Conservation (phyloP, 2,329 filamentous ascomycete species). For the Cercospora sp. region DNA sequence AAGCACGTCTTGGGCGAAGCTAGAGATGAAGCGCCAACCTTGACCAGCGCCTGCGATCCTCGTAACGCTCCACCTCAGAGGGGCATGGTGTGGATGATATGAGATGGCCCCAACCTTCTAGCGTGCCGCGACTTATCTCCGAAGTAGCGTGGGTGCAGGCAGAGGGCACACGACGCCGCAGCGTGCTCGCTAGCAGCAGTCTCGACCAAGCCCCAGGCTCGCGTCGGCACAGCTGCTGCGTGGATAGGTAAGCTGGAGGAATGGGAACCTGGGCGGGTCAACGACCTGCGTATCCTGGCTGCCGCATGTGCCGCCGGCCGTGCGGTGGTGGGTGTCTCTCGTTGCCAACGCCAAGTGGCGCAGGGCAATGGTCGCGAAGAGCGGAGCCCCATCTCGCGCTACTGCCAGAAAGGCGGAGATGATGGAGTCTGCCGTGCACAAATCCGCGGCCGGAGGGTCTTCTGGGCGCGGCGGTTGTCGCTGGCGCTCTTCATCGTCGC, state of each 20-base stretch:
- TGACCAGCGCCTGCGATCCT: slow-evolving; percentile 14
- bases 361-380: neutral
- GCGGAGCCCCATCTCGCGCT: slow-evolving; percentile 12
- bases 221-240: neutral
- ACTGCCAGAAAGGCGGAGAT: neutral
- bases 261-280: slow-evolving; percentile 1
- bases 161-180: neutral
- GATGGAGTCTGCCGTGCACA: slow-evolving; percentile 4
- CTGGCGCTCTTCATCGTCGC: neutral
- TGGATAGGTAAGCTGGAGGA: neutral
- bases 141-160: neutral
- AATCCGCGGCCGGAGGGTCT: neutral
- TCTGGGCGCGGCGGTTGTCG: neutral
- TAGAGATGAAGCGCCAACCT: slow-evolving; percentile 25
- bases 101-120: slow-evolving; percentile 18
- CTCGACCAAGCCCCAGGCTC: neutral
- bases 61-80: slow-evolving; percentile 25
- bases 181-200: slow-evolving; percentile 4
- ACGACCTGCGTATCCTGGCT: neutral
- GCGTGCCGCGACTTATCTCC: slow-evolving; percentile 28
- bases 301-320: slow-evolving; percentile 10
- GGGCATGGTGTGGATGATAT: slow-evolving; percentile 25
- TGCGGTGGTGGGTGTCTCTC: neutral
- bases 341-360: neutral
- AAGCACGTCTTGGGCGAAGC: slow-evolving; percentile 18